Evolutionary conservation across 345 rosid genomes (phyloP).

Genomic region (Eucalyptus brandiana): DNA sequence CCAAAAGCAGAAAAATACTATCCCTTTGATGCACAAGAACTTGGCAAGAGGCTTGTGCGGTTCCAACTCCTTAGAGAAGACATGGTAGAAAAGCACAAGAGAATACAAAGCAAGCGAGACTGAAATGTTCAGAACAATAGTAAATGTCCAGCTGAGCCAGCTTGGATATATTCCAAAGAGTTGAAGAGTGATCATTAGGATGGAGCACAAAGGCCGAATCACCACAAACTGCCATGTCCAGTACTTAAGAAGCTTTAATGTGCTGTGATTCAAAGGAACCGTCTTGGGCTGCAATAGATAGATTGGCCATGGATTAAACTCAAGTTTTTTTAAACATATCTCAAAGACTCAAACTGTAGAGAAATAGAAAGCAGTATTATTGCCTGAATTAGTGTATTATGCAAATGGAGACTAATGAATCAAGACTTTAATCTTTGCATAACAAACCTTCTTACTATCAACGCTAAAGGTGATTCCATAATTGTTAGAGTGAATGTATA

Average conservation of each 20-base stretch:
- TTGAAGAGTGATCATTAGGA: slow-evolving; percentile 73
- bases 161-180: slow-evolving; percentile 55
- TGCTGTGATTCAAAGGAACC: slow-evolving; percentile 52
- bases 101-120: slow-evolving; percentile 91
- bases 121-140: slow-evolving; percentile 71
- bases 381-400: background rate
- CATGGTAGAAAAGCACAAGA: slow-evolving; percentile 80
- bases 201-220: slow-evolving; percentile 79
- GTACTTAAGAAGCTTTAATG: slow-evolving; percentile 64
- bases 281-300: slow-evolving; percentile 53
- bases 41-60: slow-evolving; percentile 94
- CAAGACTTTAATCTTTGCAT: background rate
- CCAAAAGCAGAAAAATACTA: slow-evolving; percentile 98
- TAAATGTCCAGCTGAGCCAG: slow-evolving; percentile 97
- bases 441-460: background rate
- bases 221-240: slow-evolving; percentile 99
- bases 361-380: background rate
- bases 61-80: slow-evolving; percentile 79
- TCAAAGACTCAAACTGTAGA: background rate
- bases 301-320: background rate
- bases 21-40: slow-evolving; percentile 96
- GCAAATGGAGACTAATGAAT: background rate
- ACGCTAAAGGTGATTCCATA: background rate
- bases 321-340: background rate
- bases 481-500: background rate